Base-by-base conservation (phyloP, 2,329 filamentous ascomycete species). In the Monosporascus sp. region DNA sequence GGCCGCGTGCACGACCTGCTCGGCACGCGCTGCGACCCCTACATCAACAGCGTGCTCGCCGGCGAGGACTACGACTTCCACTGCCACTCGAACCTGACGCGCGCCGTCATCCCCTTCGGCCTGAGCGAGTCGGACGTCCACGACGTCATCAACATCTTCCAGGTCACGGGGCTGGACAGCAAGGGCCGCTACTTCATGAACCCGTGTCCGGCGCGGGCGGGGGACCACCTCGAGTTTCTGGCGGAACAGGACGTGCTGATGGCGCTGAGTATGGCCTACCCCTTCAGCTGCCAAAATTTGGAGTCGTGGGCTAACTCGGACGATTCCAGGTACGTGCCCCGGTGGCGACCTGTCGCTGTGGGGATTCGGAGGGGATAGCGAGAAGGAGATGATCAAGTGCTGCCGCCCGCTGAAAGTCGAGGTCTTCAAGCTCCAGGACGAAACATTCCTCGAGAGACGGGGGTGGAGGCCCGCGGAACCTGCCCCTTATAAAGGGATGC, bases 71-170 rank as follows among this genome's bases (percentile, higher is more conserved):
- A 91, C 66, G 86, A 94, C 68, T 93, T 82, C 68, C 89, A 94
- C 67, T 95, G 90, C 68, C 89, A 93, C 65, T 90, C 86, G 2
- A 95, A 95, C 67, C 78, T 95, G 11, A 84, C 82, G 1, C 81
- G 90, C 4, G 87, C 90, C 0, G 81, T 94, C 2, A 57, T 85
- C 1, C 85, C 86, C 0, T 85, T 77, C 56, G 88, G 88, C 0
- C 68, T 94, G 43, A 78, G 75, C 5, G 90, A 94, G 70, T 74
- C 76, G 31, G 89, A 94, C 65, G 83, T 94, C 1, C 90, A 95
- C 63, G 89, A 95, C 67, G 89, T 95, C 0, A 77, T 95, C 51
- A 95, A 95, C 64, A 76, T 95, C 3, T 94, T 95, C 66, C 90
- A 95, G 68, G 88, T 92, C 7, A 94, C 90, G 0, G 89, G 89